Evolutionary conservation across 148 eudicot genomes (phyloP), one percentile per base, ranked within the genome.

Genomic region (Silene conica): DNA sequence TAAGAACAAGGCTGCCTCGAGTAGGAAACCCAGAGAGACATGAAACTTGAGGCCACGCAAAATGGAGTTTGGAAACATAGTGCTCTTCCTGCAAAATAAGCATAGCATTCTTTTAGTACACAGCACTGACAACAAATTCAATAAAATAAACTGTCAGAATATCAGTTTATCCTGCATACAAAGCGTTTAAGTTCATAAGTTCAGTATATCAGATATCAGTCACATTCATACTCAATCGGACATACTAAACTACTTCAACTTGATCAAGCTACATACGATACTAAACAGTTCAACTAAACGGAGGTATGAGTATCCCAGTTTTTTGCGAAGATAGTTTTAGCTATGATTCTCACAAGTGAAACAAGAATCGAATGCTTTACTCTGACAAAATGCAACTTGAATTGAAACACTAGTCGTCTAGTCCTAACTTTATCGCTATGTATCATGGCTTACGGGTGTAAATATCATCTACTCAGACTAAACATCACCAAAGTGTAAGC

Each of bases 41-140:
- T 19, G 94, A 82, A 75, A 93, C 89, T 63, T 89, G 96, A 76
- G 98, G 98, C 98, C 98, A 93, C 13, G 90, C 73, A 85, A 93
- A 87, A 80, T 86, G 76, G 80, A 93, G 82, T 82, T 83, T 86
- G 28, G 94, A 84, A 67, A 87, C 78, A 76, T 80, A 86, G 82
- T 90, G 98, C 80, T 86, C 90, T 76, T 93, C 98, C 98, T 90
- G 90, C 81, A 80, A n/a, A 64, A 22, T 34, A 56, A 66, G 64
- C 41, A 41, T 16, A 31, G 21, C 23, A 64, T 48, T 31, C 18
- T 31, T 55, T 22, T 34, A 22, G 45, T 28, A 61, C 31, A 46
- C 14, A 1, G 16, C 48, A 63, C 26, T 28, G 55, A 58, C 69
- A 65, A 31, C 22, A 19, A 19, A 20, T 62, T n/a, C 6, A 3